These are phyloP conservation scores for Lentinula lateritia DNA, from an alignment of 768 basidiomycete species.

Conservation along the genomic window DNA sequence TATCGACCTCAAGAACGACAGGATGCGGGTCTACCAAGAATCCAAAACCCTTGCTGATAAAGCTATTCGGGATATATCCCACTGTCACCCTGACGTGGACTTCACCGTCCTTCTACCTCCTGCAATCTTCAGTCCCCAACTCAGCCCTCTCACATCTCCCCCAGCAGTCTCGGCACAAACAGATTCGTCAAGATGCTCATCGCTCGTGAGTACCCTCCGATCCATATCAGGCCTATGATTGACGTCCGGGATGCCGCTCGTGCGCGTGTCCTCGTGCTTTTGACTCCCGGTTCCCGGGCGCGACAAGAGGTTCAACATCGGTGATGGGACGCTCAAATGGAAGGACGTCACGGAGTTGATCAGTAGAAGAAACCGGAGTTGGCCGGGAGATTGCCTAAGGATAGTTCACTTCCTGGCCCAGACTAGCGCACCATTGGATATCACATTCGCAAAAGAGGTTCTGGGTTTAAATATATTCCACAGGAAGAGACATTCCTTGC, in stretches of 20 bases:
- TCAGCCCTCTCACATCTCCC: conserved; percentile 1
- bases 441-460: neutral
- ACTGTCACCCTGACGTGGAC: conserved; percentile 1
- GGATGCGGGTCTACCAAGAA: neutral
- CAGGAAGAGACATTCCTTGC: conserved; percentile 4
- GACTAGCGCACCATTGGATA: conserved; percentile 6
- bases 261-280: conserved; percentile 8
- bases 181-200: neutral
- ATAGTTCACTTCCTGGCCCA: neutral
- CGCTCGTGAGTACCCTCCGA: neutral
- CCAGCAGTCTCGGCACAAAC: neutral
- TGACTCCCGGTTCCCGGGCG: conserved; percentile 1
- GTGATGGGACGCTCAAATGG: neutral
- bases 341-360: neutral
- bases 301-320: conserved; percentile 6
- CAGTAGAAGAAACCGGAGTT: neutral
- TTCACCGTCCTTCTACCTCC: conserved; percentile 11
- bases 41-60: conserved; percentile 3
- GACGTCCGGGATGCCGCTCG: conserved; percentile 12
- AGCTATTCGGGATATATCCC: conserved; percentile 3
- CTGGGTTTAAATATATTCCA: conserved; percentile 5
- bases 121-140: conserved; percentile 13
- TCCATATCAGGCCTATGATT: neutral
- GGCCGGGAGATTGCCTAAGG: neutral
- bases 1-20: neutral